Conservation (phyloP, 805 yeast genomes). For the Brettanomyces sp. region DNA sequence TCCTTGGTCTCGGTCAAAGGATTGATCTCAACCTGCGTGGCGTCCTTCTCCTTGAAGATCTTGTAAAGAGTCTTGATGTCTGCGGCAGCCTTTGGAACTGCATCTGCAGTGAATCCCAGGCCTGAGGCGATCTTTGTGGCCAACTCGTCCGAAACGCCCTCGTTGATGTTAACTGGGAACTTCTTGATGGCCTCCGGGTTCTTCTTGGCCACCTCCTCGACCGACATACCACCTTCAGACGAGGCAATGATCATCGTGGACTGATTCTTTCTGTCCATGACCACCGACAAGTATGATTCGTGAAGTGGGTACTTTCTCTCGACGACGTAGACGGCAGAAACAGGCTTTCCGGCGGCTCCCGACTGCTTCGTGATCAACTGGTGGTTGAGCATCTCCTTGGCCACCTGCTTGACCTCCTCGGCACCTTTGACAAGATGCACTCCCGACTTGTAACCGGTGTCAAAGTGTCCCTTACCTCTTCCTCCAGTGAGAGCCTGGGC, state of each 20-base stretch:
- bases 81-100: constrained; percentile 79
- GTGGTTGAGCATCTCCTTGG: constrained; percentile 84
- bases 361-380: constrained; percentile 96
- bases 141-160: constrained; percentile 70
- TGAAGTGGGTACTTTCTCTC: constrained; percentile 90
- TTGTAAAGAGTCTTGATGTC: constrained; percentile 79
- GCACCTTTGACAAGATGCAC: constrained; percentile 82
- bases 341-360: constrained; percentile 94
- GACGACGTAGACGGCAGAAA: constrained; percentile 91
- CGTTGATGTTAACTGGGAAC: constrained; percentile 65
- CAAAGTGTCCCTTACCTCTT: constrained; percentile 98
- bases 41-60: constrained; percentile 84
- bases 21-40: constrained; percentile 97
- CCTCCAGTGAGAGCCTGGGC: constrained; percentile 99
- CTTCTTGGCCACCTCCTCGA: constrained; percentile 93
- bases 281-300: constrained; percentile 91
- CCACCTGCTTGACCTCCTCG: constrained; percentile 77
- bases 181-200: constrained; percentile 89
- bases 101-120: constrained; percentile 72
- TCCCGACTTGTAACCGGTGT: constrained; percentile 93
- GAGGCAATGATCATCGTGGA: constrained; percentile 92
- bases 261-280: constrained; percentile 89
- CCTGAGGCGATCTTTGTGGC: constrained; percentile 71
- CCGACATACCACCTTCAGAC: constrained; percentile 99
- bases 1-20: constrained; percentile 92